A percentile compares a stretch with the other conserved stretches of the same genome.
Evolutionary conservation across 192 early-diverging fungal genomes (phyloP).

Genomic region (Coemansia sp.): DNA sequence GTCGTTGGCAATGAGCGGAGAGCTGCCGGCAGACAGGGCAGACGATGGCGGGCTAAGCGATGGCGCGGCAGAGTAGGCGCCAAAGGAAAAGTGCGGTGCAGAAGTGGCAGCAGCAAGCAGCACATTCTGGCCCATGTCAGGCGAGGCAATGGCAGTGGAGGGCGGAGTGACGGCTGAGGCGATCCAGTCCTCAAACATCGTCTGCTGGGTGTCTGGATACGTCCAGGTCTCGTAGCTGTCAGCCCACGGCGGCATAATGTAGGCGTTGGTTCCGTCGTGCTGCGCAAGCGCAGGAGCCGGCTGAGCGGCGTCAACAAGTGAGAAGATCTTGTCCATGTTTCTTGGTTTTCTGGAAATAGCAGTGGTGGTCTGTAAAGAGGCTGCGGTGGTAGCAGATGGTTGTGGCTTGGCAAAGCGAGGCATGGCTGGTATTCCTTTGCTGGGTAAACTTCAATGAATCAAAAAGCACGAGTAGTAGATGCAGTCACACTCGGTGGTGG

Average conservation of each 20-base stretch:
- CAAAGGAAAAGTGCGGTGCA: conserved; percentile 13
- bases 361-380: conserved; percentile 11
- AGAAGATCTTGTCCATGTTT: conserved; percentile 51
- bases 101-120: conserved; percentile 21
- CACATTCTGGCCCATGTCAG: conserved; percentile 19
- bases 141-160: conserved; percentile 42
- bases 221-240: conserved; percentile 52
- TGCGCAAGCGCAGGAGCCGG: conserved; percentile 28
- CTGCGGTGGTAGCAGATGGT: conserved; percentile 37
- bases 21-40: conserved; percentile 30
- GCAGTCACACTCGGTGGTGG: conserved; percentile 47
- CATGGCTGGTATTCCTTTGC: conserved; percentile 21
- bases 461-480: conserved; percentile 52
- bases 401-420: conserved; percentile 24
- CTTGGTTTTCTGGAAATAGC: conserved; percentile 18
- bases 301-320: conserved; percentile 31
- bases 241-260: conserved; percentile 43
- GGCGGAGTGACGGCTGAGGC: conserved; percentile 40
- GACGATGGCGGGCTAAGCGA: conserved; percentile 32
- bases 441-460: conserved; percentile 24
- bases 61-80: conserved; percentile 16
- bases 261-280: conserved; percentile 35
- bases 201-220: conserved; percentile 49
- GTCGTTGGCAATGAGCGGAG: conserved; percentile 38
- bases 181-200: conserved; percentile 50